Evolutionary conservation across 768 basidiomycete species (phyloP).

Genomic region (Pleurotus tuoliensis): DNA sequence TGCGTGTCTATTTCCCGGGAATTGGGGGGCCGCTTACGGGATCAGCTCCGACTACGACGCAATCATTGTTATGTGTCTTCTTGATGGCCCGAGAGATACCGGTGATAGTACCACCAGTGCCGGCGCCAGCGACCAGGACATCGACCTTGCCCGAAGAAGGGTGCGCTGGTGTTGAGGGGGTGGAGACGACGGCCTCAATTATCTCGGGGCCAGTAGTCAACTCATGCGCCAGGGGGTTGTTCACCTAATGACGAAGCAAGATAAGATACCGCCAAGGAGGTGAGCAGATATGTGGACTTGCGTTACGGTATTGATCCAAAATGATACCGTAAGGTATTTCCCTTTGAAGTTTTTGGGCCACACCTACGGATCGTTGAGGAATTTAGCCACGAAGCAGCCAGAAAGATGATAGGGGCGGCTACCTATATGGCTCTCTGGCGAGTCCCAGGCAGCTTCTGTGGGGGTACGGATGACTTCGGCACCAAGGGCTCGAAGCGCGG

Average conservation of each 20-base stretch:
- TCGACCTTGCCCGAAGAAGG: conserved; percentile 77
- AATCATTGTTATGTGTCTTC: conserved; percentile 69
- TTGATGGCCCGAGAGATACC: conserved; percentile 80
- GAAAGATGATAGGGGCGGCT: conserved; percentile 32
- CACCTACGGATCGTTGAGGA: conserved; percentile 81
- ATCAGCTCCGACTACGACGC: conserved; percentile 82
- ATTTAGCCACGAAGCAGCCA: conserved; percentile 73
- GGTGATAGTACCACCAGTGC: conserved; percentile 95
- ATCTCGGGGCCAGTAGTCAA: conserved; percentile 90
- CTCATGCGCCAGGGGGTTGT: conserved; percentile 93
- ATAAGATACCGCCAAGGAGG: neutral
- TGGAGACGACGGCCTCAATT: conserved; percentile 67
- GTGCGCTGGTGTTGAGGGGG: conserved; percentile 50
- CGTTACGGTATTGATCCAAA: conserved; percentile 87
- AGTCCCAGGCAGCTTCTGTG: conserved; percentile 83
- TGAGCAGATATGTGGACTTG: conserved; percentile 25
- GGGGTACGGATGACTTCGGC: conserved; percentile 96
- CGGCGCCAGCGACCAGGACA: conserved; percentile 80
- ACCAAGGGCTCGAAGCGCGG: conserved; percentile 84
- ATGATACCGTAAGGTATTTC: conserved; percentile 85
- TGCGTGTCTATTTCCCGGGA: neutral
- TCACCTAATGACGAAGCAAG: conserved; percentile 36
- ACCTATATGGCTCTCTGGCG: conserved; percentile 92
- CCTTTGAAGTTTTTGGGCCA: conserved; percentile 72
- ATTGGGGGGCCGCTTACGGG: conserved; percentile 52